A percentile compares a stretch with the other conserved stretches of the same genome.
Evolutionary conservation across 805 yeast species (phyloP).

Genomic region (Candida mattraensis): DNA sequence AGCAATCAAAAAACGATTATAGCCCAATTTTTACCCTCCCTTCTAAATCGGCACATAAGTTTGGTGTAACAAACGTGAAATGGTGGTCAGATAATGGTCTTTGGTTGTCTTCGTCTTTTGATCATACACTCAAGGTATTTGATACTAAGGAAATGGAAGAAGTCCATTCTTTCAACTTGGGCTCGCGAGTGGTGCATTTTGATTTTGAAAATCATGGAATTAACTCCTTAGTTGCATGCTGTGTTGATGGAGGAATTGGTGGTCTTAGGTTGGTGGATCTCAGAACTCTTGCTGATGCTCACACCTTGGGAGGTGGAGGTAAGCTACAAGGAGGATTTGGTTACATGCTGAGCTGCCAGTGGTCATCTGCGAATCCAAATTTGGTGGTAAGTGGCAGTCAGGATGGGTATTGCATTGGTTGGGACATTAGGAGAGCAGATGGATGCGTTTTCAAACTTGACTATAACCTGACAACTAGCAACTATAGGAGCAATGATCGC

Average conservation of each 20-base stretch:
- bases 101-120: conserved; percentile 82
- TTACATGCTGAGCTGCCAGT: conserved; percentile 35
- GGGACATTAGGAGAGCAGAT: conserved; percentile 79
- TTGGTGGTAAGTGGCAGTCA: conserved; percentile 77
- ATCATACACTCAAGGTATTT: conserved; percentile 75
- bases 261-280: conserved; percentile 62
- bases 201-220: conserved; percentile 53
- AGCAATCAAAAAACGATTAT: conserved; percentile 12
- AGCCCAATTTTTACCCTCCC: conserved; percentile 26
- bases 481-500: conserved; percentile 21
- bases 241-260: conserved; percentile 54
- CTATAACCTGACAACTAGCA: conserved; percentile 32
- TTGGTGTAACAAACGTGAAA: conserved; percentile 67
- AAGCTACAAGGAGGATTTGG: conserved; percentile 31
- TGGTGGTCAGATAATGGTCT: conserved; percentile 97
- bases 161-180: conserved; percentile 66
- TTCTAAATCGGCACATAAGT: conserved; percentile 52
- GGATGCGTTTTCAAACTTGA: conserved; percentile 67
- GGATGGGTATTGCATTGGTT: conserved; percentile 75
- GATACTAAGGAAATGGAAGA: conserved; percentile 66
- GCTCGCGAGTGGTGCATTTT: conserved; percentile 61
- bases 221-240: conserved; percentile 64
- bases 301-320: conserved; percentile 49
- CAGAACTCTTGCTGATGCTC: conserved; percentile 70
- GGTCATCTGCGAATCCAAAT: conserved; percentile 69